Evolutionary conservation across 352 stramenopile genomes (phyloP).

Genomic region (Stephanocyclus meneghinianus): DNA sequence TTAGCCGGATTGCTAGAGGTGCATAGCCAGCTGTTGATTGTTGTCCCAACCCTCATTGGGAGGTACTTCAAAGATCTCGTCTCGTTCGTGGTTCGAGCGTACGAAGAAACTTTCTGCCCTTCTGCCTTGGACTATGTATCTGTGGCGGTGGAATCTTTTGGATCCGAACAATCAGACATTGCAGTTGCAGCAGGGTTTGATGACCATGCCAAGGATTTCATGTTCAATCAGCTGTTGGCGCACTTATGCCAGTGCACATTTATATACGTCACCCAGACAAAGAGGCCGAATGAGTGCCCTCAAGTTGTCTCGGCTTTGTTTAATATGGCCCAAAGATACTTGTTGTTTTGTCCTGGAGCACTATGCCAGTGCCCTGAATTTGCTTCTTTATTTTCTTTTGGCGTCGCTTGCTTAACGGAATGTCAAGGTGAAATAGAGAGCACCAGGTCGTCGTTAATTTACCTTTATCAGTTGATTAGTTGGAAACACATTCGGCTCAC

Average conservation of each 20-base stretch:
- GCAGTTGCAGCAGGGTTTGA: conserved; percentile 24
- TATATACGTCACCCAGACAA: conserved; percentile 40
- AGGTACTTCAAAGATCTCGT: conserved; percentile 59
- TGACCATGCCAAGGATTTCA: conserved; percentile 13
- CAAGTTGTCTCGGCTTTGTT: conserved; percentile 59
- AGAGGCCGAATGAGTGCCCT: conserved; percentile 30
- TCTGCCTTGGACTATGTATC: conserved; percentile 58
- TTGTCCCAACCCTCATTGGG: conserved; percentile 41
- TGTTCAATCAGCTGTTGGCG: conserved; percentile 51
- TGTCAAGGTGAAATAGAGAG: conserved; percentile 60
- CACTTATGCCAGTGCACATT: conserved; percentile 54
- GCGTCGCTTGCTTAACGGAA: conserved; percentile 53
- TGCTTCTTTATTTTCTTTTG: conserved; percentile 44
- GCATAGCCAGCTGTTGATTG: conserved; percentile 55
- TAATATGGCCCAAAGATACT: conserved; percentile 58
- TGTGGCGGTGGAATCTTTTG: conserved; percentile 64
- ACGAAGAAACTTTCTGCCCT: conserved; percentile 51
- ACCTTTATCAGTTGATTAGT: conserved; percentile 66
- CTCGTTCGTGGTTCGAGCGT: conserved; percentile 58
- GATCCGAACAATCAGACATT: conserved; percentile 44
- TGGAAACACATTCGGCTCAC: conserved; percentile 57
- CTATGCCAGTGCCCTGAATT: conserved; percentile 56
- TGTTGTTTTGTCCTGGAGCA: conserved; percentile 59
- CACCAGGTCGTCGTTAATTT: conserved; percentile 59
- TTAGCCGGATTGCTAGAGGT: conserved; percentile 44